Evolutionary conservation across 805 yeast species (phyloP), one percentile per base, ranked within the genome.

Genomic region (Ogataea pini): DNA sequence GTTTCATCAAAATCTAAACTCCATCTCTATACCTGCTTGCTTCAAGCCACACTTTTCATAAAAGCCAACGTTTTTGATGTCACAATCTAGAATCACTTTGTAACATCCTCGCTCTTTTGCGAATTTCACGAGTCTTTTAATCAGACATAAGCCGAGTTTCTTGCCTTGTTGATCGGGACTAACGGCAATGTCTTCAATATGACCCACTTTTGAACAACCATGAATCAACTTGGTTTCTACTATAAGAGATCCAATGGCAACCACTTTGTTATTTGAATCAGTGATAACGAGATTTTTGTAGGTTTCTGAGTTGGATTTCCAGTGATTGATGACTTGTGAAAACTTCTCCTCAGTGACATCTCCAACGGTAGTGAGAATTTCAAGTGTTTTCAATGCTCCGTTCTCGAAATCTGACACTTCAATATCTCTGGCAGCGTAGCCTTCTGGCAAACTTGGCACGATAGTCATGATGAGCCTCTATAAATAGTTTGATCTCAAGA

Each of bases 151-250:
- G 0, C 99, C 99, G 40, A 92, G 71, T 57, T 80, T 80, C 62
- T 85, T 83, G 6, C 99, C 99, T 62, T 91, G 97, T 63, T 87
- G 87, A 16, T 75, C 69, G 25, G 65, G 63, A 16, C 82, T 75
- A 3, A 92, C 96, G 1, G 97, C 85, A 51, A 92, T 92, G 64
- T 92, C 99, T 62, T 92, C 99, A 54, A 92, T 86, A 69, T 92
- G 98, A 1, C 98, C 98, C 4, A 89, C 95, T 44, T 76, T 67
- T 0, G 96, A 95, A 64, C 94, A 82, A 33, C 72, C 79, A 68
- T 92, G 99, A 53, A 94, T 89, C 53, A 85, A 69, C 66, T 92
- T 92, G 42, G 76, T 77, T 65, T 92, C 99, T 7, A 94, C 72
- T 9, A 94, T 60, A 12, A 92, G 69, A 64, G 86, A 82, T 0